Evolutionary conservation across 345 rosid species (phyloP).

Genomic region (Populus euphratica): DNA sequence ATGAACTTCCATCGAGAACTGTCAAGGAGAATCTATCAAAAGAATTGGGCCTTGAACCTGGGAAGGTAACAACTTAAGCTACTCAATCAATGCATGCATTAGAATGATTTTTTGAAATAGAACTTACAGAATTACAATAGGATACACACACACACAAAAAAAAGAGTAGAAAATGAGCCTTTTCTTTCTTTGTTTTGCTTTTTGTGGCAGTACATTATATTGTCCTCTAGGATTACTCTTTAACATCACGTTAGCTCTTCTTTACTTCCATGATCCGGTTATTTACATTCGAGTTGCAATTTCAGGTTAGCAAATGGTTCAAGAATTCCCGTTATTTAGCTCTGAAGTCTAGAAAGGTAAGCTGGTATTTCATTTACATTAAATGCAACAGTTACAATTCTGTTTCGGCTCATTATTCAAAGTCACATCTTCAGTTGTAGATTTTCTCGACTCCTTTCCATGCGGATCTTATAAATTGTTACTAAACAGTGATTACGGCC

Average conservation of each 20-base stretch:
- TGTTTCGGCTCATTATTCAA: neutral
- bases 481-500: neutral
- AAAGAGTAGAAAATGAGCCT: neutral
- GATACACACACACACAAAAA: neutral
- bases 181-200: neutral
- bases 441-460: neutral
- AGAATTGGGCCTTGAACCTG: conserved; percentile 77
- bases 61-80: conserved; percentile 53
- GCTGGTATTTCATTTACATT: neutral
- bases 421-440: neutral
- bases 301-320: conserved; percentile 97
- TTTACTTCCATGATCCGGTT: conserved; percentile 4
- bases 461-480: neutral
- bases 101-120: neutral
- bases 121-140: neutral
- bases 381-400: neutral
- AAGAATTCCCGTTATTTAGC: conserved; percentile 88
- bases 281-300: conserved; percentile 21
- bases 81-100: neutral
- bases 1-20: conserved; percentile 87
- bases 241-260: neutral
- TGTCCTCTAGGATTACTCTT: neutral
- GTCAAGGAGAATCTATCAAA: conserved; percentile 70
- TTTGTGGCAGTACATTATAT: neutral
- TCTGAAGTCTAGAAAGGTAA: conserved; percentile 77